Percentiles rank a stretch among this genome's conserved stretches.
Conservation (phyloP, 129 eudicot species). For the Chrysanthemum makinoi region DNA sequence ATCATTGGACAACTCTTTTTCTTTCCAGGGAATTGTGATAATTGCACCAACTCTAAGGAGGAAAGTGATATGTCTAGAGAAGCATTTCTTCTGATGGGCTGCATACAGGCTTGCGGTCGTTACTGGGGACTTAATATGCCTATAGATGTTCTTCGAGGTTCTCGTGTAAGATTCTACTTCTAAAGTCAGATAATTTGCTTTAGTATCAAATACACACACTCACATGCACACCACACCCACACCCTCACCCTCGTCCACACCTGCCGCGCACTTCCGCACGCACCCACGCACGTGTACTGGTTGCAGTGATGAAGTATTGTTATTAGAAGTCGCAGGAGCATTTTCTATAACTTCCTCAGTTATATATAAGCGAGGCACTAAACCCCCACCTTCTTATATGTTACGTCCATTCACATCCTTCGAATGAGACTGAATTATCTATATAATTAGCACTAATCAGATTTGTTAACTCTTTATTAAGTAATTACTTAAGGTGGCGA, state of each 20-base stretch:
- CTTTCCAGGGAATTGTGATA: constrained; percentile 82
- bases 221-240: neutral
- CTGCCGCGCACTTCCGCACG: too few relatives aligned
- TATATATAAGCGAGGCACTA: neutral
- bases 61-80: constrained; percentile 79
- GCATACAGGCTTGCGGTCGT: constrained; percentile 79
- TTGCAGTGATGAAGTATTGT: neutral
- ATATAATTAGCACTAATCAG: neutral
- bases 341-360: neutral
- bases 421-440: constrained; percentile 6
- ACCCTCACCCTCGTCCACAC: neutral
- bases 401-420: constrained; percentile 7
- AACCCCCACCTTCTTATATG: neutral
- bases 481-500: constrained; percentile 9
- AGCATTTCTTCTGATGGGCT: constrained; percentile 80
- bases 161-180: constrained; percentile 66
- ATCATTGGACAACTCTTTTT: constrained; percentile 8
- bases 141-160: constrained; percentile 92
- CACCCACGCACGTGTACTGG: neutral
- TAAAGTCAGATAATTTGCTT: constrained; percentile 13
- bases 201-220: neutral
- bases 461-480: neutral
- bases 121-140: constrained; percentile 88
- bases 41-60: constrained; percentile 64
- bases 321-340: neutral